A percentile compares a stretch with the other conserved stretches of the same genome.
phyloP scores from a whole-genome alignment of 176 grass and related monocot species.

The Bothriochloa decipiens region DNA sequence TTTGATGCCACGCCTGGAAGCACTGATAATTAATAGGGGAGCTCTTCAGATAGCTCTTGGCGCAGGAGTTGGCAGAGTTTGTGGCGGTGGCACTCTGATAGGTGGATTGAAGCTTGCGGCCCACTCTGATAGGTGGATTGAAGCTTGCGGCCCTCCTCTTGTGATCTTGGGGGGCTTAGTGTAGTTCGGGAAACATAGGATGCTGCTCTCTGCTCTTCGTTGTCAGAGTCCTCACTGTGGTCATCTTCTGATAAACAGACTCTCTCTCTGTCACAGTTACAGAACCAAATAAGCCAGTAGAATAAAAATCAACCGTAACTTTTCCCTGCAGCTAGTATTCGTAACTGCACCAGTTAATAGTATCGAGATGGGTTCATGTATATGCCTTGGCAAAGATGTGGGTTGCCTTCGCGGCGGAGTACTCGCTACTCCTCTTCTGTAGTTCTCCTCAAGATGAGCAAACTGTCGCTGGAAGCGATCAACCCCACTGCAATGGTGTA shows the following conservation, averaged over 20 bases:
- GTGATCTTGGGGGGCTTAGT: conserved; percentile 56
- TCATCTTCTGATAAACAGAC: conserved; percentile 52
- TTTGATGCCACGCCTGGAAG: conserved; percentile 56
- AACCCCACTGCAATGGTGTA: conserved; percentile 61
- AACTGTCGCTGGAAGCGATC: conserved; percentile 85
- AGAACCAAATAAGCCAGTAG: conserved; percentile 29
- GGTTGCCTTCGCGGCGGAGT: conserved; percentile 63
- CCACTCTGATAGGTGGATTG: conserved; percentile 28
- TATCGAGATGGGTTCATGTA: neutral
- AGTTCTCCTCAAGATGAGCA: conserved; percentile 86
- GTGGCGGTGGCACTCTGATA: conserved; percentile 20
- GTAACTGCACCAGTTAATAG: neutral
- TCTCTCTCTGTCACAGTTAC: conserved; percentile 67
- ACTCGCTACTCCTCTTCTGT: conserved; percentile 70
- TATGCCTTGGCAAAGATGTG: conserved; percentile 86
- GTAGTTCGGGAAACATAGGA: conserved; percentile 59
- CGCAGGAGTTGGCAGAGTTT: neutral
- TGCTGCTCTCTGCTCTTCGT: conserved; percentile 47
- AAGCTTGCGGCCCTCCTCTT: conserved; percentile 22
- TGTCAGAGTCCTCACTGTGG: conserved; percentile 37
- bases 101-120: neutral
- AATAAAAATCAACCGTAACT: neutral
- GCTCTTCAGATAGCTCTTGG: conserved; percentile 52
- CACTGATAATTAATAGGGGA: conserved; percentile 48
- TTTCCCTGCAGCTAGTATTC: conserved; percentile 14